phyloP scores from a whole-genome alignment of 2,329 filamentous ascomycete species.

The Plectosphaerella cucumerina region DNA sequence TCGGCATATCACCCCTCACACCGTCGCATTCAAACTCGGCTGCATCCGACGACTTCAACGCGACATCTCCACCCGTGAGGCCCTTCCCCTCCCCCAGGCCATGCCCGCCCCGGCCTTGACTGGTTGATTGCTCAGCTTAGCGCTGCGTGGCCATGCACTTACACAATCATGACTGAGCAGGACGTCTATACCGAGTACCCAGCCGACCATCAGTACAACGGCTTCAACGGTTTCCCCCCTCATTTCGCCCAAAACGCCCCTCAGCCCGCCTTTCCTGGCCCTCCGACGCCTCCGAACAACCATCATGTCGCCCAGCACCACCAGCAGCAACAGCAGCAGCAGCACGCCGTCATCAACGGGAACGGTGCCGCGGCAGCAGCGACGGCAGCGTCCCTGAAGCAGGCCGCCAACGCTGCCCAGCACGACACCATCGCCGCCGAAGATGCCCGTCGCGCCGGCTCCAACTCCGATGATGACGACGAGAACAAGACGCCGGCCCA shows the following conservation, averaged over 20 bases:
- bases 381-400: conserved; percentile 12
- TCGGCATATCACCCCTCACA: conserved; percentile 33
- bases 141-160: conserved; percentile 21
- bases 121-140: conserved; percentile 21
- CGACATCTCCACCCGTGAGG: conserved; percentile 52
- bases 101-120: conserved; percentile 18
- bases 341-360: conserved; percentile 18
- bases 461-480: conserved; percentile 53
- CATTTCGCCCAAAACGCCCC: conserved; percentile 14
- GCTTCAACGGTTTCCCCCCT: conserved; percentile 39
- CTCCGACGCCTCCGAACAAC: conserved; percentile 47
- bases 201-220: conserved; percentile 42
- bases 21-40: conserved; percentile 41
- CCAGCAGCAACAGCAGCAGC: conserved; percentile 12
- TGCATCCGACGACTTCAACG: conserved; percentile 50
- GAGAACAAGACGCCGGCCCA: conserved; percentile 53
- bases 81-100: conserved; percentile 17
- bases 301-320: conserved; percentile 15
- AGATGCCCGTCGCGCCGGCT: conserved; percentile 28
- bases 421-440: conserved; percentile 15
- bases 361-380: conserved; percentile 17
- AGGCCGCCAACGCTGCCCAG: conserved; percentile 12
- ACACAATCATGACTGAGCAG: conserved; percentile 33
- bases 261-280: conserved; percentile 35
- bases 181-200: conserved; percentile 45